Evolutionary conservation across 306 rosid genomes (phyloP).

Genomic region (Hippophae rhamnoides): DNA sequence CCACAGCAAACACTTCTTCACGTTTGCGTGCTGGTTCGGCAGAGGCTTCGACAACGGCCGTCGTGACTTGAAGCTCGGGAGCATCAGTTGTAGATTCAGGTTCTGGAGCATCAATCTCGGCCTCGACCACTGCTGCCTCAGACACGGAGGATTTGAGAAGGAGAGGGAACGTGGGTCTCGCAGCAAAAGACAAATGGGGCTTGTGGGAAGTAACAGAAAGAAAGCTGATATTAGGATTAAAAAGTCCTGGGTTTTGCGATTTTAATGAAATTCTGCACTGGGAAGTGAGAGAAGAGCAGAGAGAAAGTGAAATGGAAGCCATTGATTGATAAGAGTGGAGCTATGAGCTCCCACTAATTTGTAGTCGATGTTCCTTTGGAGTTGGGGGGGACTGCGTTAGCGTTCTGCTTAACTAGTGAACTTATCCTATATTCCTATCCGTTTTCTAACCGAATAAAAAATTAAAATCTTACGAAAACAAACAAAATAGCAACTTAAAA

Average conservation of each 20-base stretch:
- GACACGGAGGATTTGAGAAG: conserved; percentile 41
- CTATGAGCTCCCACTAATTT: background rate
- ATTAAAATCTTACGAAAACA: no score
- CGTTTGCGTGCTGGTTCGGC: conserved; percentile 37
- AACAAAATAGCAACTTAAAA: no score
- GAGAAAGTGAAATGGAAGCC: conserved; percentile 63
- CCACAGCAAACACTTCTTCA: conserved; percentile 77
- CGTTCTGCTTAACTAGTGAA: background rate
- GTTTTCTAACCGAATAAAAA: no score
- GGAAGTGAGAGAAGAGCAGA: conserved; percentile 48
- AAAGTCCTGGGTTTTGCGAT: conserved; percentile 6
- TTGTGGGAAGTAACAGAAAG: conserved; percentile 33
- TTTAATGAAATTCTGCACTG: conserved; percentile 42
- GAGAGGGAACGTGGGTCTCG: conserved; percentile 30
- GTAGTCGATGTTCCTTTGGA: no score
- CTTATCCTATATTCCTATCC: no score
- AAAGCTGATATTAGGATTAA: conserved; percentile 16
- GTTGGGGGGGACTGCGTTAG: background rate
- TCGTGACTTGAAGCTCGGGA: background rate
- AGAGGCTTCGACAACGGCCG: conserved; percentile 24
- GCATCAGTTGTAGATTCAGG: no score
- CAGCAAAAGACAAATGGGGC: conserved; percentile 27
- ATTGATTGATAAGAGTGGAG: conserved; percentile 17
- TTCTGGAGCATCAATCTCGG: conserved; percentile 2
- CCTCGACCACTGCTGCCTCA: conserved; percentile 13